Conservation (phyloP, 1,139 yeast genomes). For the Geotrichum europaeum region DNA sequence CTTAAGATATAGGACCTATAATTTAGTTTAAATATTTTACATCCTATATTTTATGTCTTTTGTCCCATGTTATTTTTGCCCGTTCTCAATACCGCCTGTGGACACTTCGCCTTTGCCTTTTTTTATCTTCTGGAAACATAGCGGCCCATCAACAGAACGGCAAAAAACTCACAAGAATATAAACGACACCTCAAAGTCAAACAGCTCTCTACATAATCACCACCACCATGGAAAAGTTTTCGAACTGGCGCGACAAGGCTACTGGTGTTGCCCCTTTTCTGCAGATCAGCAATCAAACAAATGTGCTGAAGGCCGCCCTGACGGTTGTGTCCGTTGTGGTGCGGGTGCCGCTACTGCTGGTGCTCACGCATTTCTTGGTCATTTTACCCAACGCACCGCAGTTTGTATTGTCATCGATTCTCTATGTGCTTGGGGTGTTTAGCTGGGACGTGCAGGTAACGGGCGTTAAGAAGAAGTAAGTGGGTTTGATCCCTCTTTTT, state of each 20-base stretch:
- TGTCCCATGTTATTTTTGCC: background rate
- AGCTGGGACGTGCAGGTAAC: constrained; percentile 18
- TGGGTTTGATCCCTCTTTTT: background rate
- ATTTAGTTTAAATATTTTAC: background rate
- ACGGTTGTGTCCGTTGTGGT: constrained; percentile 22
- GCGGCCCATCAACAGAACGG: background rate
- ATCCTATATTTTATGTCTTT: background rate
- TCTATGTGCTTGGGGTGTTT: constrained; percentile 18
- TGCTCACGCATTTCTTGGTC: constrained; percentile 20
- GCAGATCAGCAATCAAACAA: constrained; percentile 20
- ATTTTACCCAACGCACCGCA: constrained; percentile 12
- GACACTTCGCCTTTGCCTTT: background rate
- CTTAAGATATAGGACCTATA: background rate
- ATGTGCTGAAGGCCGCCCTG: constrained; percentile 15
- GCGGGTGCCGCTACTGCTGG: constrained; percentile 24
- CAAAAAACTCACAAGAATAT: background rate
- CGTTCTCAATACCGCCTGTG: background rate
- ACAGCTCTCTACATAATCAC: background rate
- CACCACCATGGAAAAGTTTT: constrained; percentile 37
- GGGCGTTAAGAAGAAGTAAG: constrained; percentile 17
- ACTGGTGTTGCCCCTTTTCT: constrained; percentile 41
- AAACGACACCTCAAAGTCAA: background rate
- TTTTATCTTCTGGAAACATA: background rate
- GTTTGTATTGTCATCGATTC: constrained; percentile 21
- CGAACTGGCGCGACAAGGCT: constrained; percentile 38